Evolutionary conservation across 176 grass and related monocot genomes (phyloP), one percentile per base, ranked within the genome.

Genomic region (Phragmites australis): DNA sequence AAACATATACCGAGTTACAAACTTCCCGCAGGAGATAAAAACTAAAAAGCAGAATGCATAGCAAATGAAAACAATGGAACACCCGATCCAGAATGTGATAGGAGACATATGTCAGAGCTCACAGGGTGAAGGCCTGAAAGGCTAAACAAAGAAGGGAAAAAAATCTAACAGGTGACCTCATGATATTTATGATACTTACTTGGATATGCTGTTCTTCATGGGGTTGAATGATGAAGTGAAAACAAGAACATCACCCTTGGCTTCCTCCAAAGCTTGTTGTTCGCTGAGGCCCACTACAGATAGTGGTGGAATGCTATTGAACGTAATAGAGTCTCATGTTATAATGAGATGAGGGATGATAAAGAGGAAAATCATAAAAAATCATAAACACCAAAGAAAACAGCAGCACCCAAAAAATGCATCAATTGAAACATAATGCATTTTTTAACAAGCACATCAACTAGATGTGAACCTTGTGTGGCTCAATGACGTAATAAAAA

Each of bases 151-250:
- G 48, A 55, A 31, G 54, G n/a, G n/a, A n/a, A 47, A 62, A 39
- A 26, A 43, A 52, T 25, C 0, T 19, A 26, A 57, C n/a, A 16
- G 3, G 7, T 40, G 14, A 59, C 41, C 23, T 78, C 21, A 1
- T 3, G 11, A 14, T 31, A 54, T 12, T 25, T 13, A 70, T 25
- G 40, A 25, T 48, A 49, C 83, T 87, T 90, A 98, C 95, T 91
- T 91, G 66, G 96, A 98, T 76, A 98, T 98, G 63, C 90, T 93
- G 78, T 98, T 94, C 81, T 89, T 98, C 96, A 98, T 94, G 51
- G 96, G 96, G 22, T 86, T 98, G 82, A 98, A 98, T 53, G 81
- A 78, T 62, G 96, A 94, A 68, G 86, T 94, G 79, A 83, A 98
- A 67, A 98, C 60, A 67, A 98, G 88, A 78, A 98, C 30, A 15